Conservation (phyloP, 2,329 filamentous ascomycete species). For the Beauveria medogensis region DNA sequence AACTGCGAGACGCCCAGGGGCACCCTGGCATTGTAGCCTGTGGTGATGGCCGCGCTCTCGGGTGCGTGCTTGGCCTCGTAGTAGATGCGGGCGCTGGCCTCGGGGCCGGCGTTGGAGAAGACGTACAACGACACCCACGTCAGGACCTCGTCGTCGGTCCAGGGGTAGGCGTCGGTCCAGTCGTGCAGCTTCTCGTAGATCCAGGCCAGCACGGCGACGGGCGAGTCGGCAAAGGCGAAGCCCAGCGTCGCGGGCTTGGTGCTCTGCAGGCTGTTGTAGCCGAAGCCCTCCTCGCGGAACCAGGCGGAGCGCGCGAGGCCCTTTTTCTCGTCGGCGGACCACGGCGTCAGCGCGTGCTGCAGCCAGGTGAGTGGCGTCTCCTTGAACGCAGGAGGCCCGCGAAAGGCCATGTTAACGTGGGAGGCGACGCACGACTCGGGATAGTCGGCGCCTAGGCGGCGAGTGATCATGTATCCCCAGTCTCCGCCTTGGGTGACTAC, state of each 20-base stretch:
- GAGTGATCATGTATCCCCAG: constrained; percentile 61
- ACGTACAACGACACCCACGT: constrained; percentile 66
- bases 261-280: constrained; percentile 25
- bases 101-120: constrained; percentile 58
- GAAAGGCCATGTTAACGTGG: constrained; percentile 50
- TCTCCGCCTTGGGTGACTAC: constrained; percentile 55
- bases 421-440: constrained; percentile 43
- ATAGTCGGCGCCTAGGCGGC: constrained; percentile 52
- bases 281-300: constrained; percentile 45
- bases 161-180: constrained; percentile 63
- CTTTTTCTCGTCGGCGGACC: constrained; percentile 39
- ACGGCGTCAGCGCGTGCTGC: constrained; percentile 43
- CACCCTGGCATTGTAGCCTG: constrained; percentile 16
- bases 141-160: constrained; percentile 65
- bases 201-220: constrained; percentile 62
- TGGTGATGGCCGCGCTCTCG: not conserved
- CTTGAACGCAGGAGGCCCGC: constrained; percentile 39
- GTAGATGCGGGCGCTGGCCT: constrained; percentile 60
- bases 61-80: constrained; percentile 51
- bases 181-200: constrained; percentile 70
- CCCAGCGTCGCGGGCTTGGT: constrained; percentile 65
- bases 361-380: constrained; percentile 49
- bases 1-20: constrained; percentile 41
- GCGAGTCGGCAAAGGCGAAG: constrained; percentile 58
- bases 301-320: constrained; percentile 45